Evolutionary conservation across 2,329 filamentous ascomycete species (phyloP).

Genomic region (Rutstroemia sp.): DNA sequence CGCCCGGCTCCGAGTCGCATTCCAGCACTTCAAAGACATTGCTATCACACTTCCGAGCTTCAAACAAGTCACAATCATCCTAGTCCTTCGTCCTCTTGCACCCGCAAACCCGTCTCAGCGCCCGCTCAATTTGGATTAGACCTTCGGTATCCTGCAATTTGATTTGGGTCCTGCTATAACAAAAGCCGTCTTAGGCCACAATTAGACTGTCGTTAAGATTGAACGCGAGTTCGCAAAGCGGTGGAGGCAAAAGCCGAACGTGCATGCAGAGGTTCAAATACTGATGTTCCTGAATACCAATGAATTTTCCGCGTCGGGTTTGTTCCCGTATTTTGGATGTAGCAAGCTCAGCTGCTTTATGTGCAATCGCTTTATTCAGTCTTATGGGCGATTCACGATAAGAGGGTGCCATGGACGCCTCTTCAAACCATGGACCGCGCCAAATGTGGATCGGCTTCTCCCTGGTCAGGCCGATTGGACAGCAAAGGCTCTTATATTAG

Average conservation of each 20-base stretch:
- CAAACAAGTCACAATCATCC: neutral
- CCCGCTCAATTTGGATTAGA: neutral
- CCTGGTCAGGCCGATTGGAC: neutral
- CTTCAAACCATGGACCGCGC: neutral
- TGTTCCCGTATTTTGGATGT: slow-evolving; percentile 9
- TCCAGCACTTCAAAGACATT: neutral
- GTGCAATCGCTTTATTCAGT: slow-evolving; percentile 6
- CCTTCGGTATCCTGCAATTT: neutral
- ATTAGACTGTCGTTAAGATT: neutral
- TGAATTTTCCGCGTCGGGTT: neutral
- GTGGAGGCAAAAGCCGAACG: slow-evolving; percentile 1
- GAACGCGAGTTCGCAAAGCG: neutral
- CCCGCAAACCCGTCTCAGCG: neutral
- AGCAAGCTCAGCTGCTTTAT: slow-evolving; percentile 12
- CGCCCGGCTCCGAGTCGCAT: neutral
- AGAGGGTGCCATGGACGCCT: slow-evolving; percentile 11
- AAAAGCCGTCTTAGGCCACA: neutral
- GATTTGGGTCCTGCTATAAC: neutral
- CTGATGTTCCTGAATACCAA: neutral
- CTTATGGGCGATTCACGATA: slow-evolving; percentile 2
- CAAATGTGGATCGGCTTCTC: neutral
- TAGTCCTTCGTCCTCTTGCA: neutral
- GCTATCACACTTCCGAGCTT: neutral
- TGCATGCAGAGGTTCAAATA: neutral
- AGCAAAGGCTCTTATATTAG: neutral